These are phyloP conservation scores for Diplosphaera chodatii DNA, from an alignment of 139 green algal genomes.

Conservation along the genomic window DNA sequence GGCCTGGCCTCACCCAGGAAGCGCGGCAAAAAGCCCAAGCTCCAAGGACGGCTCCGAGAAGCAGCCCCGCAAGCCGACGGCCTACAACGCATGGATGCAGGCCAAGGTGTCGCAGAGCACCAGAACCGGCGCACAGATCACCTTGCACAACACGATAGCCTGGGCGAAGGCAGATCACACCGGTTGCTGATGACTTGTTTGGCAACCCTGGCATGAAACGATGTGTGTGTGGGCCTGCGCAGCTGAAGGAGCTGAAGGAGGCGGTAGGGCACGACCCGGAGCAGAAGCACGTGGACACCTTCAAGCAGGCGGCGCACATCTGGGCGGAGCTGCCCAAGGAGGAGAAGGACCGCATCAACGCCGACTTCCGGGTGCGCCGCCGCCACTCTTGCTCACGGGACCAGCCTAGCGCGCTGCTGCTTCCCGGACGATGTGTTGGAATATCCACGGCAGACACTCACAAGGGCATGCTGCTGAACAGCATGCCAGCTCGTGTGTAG, in stretches of 20 bases:
- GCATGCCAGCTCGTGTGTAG: too few species aligned
- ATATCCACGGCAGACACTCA: too few species aligned
- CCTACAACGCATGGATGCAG: background rate
- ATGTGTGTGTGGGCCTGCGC: background rate
- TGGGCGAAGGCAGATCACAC: too few species aligned
- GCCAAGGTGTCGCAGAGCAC: background rate
- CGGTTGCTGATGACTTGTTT: too few species aligned
- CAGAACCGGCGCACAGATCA: too few species aligned
- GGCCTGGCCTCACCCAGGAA: background rate
- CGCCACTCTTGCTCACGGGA: too few species aligned
- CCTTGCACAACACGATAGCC: too few species aligned
- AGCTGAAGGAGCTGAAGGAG: conserved; percentile 1
- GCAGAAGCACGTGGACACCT: background rate
- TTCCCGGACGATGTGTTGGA: too few species aligned
- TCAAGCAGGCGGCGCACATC: background rate
- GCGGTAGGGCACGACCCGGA: background rate
- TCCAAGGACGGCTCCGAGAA: background rate
- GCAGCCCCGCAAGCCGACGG: background rate
- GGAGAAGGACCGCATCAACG: background rate
- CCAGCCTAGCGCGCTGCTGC: too few species aligned
- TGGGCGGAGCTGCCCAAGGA: background rate
- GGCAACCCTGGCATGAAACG: too few species aligned
- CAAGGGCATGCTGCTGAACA: too few species aligned
- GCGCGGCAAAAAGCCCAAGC: background rate
- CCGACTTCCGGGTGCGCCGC: background rate